Evolutionary conservation across 441 rosid genomes (phyloP).

Genomic region (Aleurites moluccanus): DNA sequence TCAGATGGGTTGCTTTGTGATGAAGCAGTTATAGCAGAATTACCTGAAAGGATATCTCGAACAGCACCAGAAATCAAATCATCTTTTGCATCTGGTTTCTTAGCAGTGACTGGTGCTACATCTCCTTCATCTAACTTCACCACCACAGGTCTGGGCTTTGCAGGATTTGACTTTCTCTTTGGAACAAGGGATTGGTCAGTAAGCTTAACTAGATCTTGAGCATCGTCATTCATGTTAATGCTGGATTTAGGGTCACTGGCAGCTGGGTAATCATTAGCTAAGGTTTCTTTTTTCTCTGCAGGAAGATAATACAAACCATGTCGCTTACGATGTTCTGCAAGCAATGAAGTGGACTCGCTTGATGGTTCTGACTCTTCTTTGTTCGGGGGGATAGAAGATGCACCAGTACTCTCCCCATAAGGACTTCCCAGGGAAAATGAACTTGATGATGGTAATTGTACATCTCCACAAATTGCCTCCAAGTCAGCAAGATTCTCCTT

Average conservation of each 20-base stretch:
- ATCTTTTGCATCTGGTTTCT: slow-evolving; percentile 39
- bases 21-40: slow-evolving; percentile 28
- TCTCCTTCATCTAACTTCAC: slow-evolving; percentile 79
- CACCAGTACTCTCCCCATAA: slow-evolving; percentile 41
- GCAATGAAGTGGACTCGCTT: slow-evolving; percentile 58
- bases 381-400: slow-evolving; percentile 36
- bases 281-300: slow-evolving; percentile 44
- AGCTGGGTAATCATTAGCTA: slow-evolving; percentile 55
- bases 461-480: slow-evolving; percentile 54
- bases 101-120: slow-evolving; percentile 30
- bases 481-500: slow-evolving; percentile 64
- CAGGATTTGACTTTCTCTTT: slow-evolving; percentile 49
- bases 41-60: slow-evolving; percentile 57
- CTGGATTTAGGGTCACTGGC: slow-evolving; percentile 55
- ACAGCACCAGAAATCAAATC: slow-evolving; percentile 62
- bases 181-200: slow-evolving; percentile 48
- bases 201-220: slow-evolving; percentile 47
- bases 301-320: slow-evolving; percentile 81
- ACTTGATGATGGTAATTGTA: slow-evolving; percentile 40
- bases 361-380: slow-evolving; percentile 53
- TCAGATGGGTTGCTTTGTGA: slow-evolving; percentile 29
- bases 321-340: slow-evolving; percentile 82
- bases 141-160: slow-evolving; percentile 82
- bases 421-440: slow-evolving; percentile 41
- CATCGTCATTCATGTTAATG: slow-evolving; percentile 36